Evolutionary conservation across 352 stramenopile genomes (phyloP), one percentile per base, ranked within the genome.

Genomic region (Hyaloperonospora arabidopsidis): DNA sequence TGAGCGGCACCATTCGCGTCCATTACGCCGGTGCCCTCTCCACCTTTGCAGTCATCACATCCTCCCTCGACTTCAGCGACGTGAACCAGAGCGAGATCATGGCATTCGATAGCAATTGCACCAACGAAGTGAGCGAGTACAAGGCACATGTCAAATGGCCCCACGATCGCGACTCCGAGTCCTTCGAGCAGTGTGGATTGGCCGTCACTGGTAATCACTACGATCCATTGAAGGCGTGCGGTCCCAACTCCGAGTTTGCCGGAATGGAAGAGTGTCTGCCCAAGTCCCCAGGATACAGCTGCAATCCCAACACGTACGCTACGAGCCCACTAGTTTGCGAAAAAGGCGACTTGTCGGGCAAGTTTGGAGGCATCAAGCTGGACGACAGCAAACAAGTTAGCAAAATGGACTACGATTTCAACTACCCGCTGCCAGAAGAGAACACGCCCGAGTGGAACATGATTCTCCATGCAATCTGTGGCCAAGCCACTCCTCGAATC

Each of bases 71-170:
- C 64, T 85, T 85, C 49, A 70, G 32, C 21, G 53, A 66, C 44
- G 64, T 80, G 40, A 56, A 76, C 45, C 21, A 63, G 40, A 52
- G 28, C 13, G 48, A 52, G 21, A 68, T 82, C 59, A 57, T 50
- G 45, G 54, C 45, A 1, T 60, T 68, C 19, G 55, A 86, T 53
- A 57, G 54, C 17, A 82, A 79, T 48, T 83, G 73, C 63, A 66
- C 57, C 0, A 56, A 54, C 25, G 40, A 62, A 0, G 57, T 76
- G 22, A 71, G 57, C 2, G 49, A 63, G 34, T 84, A 73, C 61
- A 68, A 79, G 73, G 73, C 70, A 79, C 59, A 80, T 57, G 64
- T 71, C 60, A 77, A 79, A 53, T 84, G 70, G 68, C 52, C 50
- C 23, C 53, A 65, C 49, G 49, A 53, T 4, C 44, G 50, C 21